Percentiles rank a stretch among this genome's conserved stretches.
These are phyloP conservation scores for Pyrenophora tritici-repentis DNA, from an alignment of 2,329 filamentous ascomycete species.

Conservation along the genomic window DNA sequence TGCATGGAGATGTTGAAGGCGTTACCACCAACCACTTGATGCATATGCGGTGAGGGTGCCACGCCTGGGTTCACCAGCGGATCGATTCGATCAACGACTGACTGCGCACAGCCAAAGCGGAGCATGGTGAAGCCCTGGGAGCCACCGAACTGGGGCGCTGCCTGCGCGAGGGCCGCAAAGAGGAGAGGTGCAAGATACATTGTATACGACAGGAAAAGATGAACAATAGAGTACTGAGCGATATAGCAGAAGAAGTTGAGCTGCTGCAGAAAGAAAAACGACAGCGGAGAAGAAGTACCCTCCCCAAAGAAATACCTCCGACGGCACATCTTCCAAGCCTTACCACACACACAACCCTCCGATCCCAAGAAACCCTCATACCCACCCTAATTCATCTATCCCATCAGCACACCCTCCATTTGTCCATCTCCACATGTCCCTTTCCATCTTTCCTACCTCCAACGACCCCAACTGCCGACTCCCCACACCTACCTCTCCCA, in stretches of 20 bases:
- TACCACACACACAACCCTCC: no score
- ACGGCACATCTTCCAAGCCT: no score
- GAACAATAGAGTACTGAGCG: no score
- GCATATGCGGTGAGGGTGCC: conserved; percentile 43
- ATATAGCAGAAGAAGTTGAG: neutral
- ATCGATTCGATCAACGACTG: conserved; percentile 40
- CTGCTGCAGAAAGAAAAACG: neutral
- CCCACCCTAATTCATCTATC: no score
- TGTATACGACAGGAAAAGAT: conserved; percentile 3
- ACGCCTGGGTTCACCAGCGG: conserved; percentile 46
- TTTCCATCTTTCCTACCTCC: no score
- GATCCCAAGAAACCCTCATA: no score
- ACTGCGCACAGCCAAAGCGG: conserved; percentile 41
- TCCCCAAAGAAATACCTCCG: no score
- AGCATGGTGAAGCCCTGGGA: conserved; percentile 32
- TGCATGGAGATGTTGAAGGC: conserved; percentile 55
- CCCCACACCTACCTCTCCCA: no score
- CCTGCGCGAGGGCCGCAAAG: conserved; percentile 26
- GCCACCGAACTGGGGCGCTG: conserved; percentile 27
- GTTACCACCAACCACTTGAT: conserved; percentile 52
- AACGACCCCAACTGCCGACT: no score
- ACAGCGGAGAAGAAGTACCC: neutral
- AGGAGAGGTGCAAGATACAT: conserved; percentile 33
- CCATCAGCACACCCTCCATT: no score
- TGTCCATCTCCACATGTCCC: no score